These are phyloP conservation scores for Rhizoclosmatium sp. DNA, from an alignment of 192 early-diverging fungal genomes.

Conservation along the genomic window DNA sequence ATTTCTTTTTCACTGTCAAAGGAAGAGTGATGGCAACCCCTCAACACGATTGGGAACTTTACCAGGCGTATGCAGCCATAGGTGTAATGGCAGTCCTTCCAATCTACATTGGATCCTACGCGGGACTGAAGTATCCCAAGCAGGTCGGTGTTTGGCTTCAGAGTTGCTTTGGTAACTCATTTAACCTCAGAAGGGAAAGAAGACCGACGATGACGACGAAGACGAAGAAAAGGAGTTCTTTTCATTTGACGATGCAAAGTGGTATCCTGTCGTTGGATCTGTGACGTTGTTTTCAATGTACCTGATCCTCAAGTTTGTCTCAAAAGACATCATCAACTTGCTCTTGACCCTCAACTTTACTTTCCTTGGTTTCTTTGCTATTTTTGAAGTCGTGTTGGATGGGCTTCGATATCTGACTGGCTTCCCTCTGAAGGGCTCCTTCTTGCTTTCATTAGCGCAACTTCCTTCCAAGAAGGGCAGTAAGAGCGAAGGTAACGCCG, in stretches of 20 bases:
- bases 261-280: conserved; percentile 93
- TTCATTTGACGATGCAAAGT: conserved; percentile 85
- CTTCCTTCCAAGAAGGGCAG: neutral
- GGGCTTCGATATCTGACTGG: conserved; percentile 63
- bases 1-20: neutral
- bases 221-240: conserved; percentile 80
- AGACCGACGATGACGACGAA: conserved; percentile 70
- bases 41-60: neutral
- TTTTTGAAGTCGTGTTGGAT: conserved; percentile 67
- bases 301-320: conserved; percentile 84
- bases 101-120: conserved; percentile 86
- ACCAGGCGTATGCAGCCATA: conserved; percentile 81
- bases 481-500: neutral
- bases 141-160: conserved; percentile 13
- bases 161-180: neutral
- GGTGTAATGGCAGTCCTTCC: conserved; percentile 85
- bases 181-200: conserved; percentile 10
- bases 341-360: conserved; percentile 86
- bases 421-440: conserved; percentile 71
- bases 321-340: conserved; percentile 83
- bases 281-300: conserved; percentile 82
- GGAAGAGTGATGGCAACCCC: neutral
- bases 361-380: conserved; percentile 78
- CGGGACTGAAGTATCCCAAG: conserved; percentile 53
- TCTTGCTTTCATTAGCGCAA: neutral